Percentiles rank a stretch among this genome's conserved stretches.
These are phyloP conservation scores for Symbiodinium natans DNA, from an alignment of 73 alveolate genomes.

Conservation along the genomic window DNA sequence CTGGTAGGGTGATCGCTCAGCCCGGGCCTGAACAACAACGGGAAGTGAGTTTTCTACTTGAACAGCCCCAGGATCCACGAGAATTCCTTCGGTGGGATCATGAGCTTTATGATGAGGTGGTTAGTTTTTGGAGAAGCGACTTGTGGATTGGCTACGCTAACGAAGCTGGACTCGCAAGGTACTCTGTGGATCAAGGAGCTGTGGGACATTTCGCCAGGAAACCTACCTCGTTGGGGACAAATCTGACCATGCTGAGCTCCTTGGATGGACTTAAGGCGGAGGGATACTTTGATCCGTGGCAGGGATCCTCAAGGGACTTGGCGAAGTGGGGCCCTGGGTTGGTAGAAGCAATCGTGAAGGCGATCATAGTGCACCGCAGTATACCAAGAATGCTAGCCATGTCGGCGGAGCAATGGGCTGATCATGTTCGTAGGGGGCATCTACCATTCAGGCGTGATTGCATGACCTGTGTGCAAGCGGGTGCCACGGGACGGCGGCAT, in stretches of 20 bases:
- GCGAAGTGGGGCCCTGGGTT: not conserved
- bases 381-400: not conserved
- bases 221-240: not conserved
- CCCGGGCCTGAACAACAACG: no score
- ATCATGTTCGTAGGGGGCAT: not conserved
- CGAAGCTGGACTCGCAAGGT: not conserved
- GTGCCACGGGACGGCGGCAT: not conserved
- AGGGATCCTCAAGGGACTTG: not conserved
- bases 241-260: not conserved
- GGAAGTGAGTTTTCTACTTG: not conserved
- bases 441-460: not conserved
- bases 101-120: not conserved
- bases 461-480: not conserved
- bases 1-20: no score
- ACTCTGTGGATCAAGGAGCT: not conserved
- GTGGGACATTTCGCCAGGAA: not conserved
- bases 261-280: not conserved
- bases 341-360: not conserved
- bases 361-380: not conserved
- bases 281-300: not conserved
- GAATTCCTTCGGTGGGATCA: not conserved
- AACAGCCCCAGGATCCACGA: slow-evolving; percentile 29
- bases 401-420: not conserved
- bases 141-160: not conserved
- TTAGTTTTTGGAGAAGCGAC: not conserved